phyloP scores from a whole-genome alignment of 1,284 basidiomycete genomes.

The Puccinia coronata region DNA sequence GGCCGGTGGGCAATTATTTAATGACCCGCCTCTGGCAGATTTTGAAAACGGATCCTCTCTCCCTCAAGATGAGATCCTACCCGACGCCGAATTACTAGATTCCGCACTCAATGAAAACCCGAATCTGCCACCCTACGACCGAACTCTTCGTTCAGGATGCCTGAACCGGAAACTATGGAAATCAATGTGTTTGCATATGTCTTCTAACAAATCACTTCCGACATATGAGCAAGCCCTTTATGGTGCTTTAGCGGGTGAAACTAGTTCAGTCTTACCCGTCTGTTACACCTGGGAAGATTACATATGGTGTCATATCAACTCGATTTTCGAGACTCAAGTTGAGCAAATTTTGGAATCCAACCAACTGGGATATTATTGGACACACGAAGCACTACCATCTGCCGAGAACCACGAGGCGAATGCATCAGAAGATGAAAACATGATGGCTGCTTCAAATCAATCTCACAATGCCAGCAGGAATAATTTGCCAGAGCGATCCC shows the following conservation, averaged over 20 bases:
- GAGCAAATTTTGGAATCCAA: conserved; percentile 61
- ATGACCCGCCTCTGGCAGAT: conserved; percentile 66
- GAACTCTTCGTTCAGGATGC: conserved; percentile 47
- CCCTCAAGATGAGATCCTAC: conserved; percentile 32
- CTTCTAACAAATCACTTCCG: conserved; percentile 70
- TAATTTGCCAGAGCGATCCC: not conserved
- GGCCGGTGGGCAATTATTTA: conserved; percentile 73
- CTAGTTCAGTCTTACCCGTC: conserved; percentile 71
- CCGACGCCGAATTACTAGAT: conserved; percentile 58
- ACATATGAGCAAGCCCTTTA: conserved; percentile 79
- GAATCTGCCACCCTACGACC: conserved; percentile 5
- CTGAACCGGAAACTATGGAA: conserved; percentile 76
- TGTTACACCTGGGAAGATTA: conserved; percentile 92
- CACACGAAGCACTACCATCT: conserved; percentile 30
- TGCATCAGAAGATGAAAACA: conserved; percentile 1
- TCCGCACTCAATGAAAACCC: conserved; percentile 65
- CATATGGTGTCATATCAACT: conserved; percentile 85
- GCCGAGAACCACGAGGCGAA: not conserved
- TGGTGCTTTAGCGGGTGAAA: conserved; percentile 82
- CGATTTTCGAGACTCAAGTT: conserved; percentile 79
- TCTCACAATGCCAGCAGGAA: not conserved
- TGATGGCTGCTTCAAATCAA: not conserved
- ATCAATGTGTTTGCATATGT: conserved; percentile 73
- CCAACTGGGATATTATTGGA: conserved; percentile 46
- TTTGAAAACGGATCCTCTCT: conserved; percentile 60